These are phyloP conservation scores for Ogataea parapolymorpha DNA, from an alignment of 805 yeast genomes.

Conservation along the genomic window DNA sequence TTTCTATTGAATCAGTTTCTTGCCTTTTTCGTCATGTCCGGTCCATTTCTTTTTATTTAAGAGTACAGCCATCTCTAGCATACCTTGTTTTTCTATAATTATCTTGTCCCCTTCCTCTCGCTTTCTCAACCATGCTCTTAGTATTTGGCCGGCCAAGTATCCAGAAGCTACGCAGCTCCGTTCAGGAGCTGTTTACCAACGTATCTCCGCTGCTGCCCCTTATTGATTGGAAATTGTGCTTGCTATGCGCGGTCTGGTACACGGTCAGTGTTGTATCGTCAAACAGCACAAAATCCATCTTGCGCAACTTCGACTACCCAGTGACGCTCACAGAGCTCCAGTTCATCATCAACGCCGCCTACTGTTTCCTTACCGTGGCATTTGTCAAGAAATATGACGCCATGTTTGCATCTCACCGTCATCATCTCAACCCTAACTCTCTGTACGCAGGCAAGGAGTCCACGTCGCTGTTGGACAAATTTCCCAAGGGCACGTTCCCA, in stretches of 20 bases:
- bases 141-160: constrained; percentile 13
- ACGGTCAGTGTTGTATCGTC: constrained; percentile 73
- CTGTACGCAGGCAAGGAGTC: constrained; percentile 22
- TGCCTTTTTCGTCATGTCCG: constrained; percentile 2
- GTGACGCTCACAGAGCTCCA: constrained; percentile 88
- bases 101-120: constrained; percentile 1
- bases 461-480: constrained; percentile 23
- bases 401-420: constrained; percentile 29
- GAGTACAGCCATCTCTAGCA: constrained; percentile 4
- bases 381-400: constrained; percentile 32
- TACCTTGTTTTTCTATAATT: background rate
- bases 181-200: constrained; percentile 10
- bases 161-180: constrained; percentile 7
- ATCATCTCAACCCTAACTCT: constrained; percentile 34
- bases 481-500: constrained; percentile 54
- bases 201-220: constrained; percentile 17
- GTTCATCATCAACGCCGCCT: constrained; percentile 64
- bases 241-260: constrained; percentile 77
- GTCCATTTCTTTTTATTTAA: constrained; percentile 1
- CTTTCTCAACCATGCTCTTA: constrained; percentile 15
- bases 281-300: constrained; percentile 74
- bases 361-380: constrained; percentile 45
- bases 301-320: constrained; percentile 70
- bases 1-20: background rate
- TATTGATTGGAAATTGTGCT: constrained; percentile 30